These are phyloP conservation scores for Blastobotrys buckinghamii DNA, from an alignment of 1,139 yeast genomes.

Conservation along the genomic window DNA sequence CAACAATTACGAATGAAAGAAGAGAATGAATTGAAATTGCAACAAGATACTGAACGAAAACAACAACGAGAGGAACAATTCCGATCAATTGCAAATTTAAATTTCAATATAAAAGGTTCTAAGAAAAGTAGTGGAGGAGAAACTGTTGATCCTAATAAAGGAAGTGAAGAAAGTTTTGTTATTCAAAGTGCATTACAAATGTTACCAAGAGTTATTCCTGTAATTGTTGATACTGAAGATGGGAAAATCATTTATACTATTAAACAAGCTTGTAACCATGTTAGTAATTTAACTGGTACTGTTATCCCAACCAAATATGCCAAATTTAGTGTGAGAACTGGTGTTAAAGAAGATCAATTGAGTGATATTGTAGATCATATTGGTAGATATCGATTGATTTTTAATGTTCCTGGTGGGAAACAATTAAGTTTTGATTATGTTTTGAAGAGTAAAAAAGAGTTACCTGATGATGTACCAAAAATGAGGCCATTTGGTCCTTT, in stretches of 20 bases:
- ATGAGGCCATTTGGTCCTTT: slow-evolving; percentile 11
- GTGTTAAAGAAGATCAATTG: slow-evolving; percentile 5
- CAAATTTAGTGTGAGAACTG: slow-evolving; percentile 10
- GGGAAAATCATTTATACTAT: slow-evolving; percentile 13
- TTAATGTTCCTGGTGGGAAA: slow-evolving; percentile 6
- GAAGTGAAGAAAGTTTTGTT: slow-evolving; percentile 10
- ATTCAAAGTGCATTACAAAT: slow-evolving; percentile 21
- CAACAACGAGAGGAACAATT: slow-evolving; percentile 9
- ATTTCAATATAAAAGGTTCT: too few species aligned
- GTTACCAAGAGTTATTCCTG: slow-evolving; percentile 22
- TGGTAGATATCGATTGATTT: slow-evolving; percentile 11
- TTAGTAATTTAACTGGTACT: slow-evolving; percentile 20
- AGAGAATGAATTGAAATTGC: slow-evolving; percentile 12
- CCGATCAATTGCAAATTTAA: slow-evolving; percentile 9
- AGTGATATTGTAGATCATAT: slow-evolving; percentile 9
- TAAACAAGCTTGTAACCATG: slow-evolving; percentile 17
- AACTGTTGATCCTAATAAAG: background rate
- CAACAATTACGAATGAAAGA: slow-evolving; percentile 11
- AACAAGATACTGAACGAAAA: slow-evolving; percentile 8
- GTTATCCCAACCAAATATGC: slow-evolving; percentile 10
- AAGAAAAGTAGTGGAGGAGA: slow-evolving; percentile 2
- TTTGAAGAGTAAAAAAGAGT: slow-evolving; percentile 2
- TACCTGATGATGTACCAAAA: slow-evolving; percentile 6
- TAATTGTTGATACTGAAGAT: slow-evolving; percentile 13
- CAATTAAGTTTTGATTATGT: slow-evolving; percentile 1